phyloP scores from a whole-genome alignment of 2,329 filamentous ascomycete genomes.

The Diaporthe sp. region DNA sequence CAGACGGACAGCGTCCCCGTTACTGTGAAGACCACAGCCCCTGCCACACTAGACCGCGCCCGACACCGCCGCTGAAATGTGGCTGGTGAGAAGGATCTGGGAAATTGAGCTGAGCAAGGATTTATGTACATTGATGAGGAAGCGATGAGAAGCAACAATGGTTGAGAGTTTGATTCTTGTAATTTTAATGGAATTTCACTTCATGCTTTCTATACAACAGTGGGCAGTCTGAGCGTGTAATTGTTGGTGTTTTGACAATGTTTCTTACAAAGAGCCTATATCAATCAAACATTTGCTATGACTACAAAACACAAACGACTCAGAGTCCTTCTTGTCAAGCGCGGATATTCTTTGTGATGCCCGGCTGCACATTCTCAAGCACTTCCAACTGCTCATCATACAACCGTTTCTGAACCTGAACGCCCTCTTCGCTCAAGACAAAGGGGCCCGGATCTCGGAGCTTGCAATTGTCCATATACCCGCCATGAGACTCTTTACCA shows the following conservation, averaged over 20 bases:
- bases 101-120: too few relatives aligned
- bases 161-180: background rate
- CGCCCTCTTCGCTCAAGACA: constrained; percentile 51
- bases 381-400: constrained; percentile 55
- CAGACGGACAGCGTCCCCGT: constrained; percentile 30
- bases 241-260: too few relatives aligned
- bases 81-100: background rate
- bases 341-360: constrained; percentile 48
- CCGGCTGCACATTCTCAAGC: constrained; percentile 55
- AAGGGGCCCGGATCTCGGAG: constrained; percentile 42
- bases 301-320: background rate
- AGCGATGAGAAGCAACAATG: background rate
- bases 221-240: background rate
- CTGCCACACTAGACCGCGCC: background rate
- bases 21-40: constrained; percentile 25
- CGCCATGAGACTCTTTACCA: constrained; percentile 51
- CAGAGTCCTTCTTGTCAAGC: background rate
- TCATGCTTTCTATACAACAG: background rate
- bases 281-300: background rate
- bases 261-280: too few relatives aligned
- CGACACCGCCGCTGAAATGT: background rate
- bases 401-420: constrained; percentile 47
- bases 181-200: constrained; percentile 21
- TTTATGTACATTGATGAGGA: background rate
- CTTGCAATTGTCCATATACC: constrained; percentile 51